Evolutionary conservation across 106 monocot genomes (phyloP), one percentile per base, ranked within the genome.

Genomic region (Triglochin maritima): DNA sequence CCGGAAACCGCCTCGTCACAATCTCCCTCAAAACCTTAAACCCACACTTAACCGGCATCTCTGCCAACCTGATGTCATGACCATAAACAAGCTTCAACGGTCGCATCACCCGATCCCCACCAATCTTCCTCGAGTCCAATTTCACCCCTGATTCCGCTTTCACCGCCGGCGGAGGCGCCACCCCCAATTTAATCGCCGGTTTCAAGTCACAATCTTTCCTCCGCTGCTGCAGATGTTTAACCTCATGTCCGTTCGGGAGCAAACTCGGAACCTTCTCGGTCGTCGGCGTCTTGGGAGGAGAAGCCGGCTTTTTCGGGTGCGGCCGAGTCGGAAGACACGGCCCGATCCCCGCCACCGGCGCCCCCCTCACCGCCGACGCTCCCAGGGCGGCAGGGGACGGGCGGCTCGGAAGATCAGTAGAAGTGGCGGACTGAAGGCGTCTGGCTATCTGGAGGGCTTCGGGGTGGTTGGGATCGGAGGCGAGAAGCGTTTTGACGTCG

Each of bases 21-120:
- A 86, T 62, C 65, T 98, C 96, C 66, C 96, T 81, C 69, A 98
- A 59, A 2, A 11, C 64, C 69, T 72, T 78, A 62, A 98, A 88
- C 42, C 75, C 75, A 67, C 96, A 91, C 6, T 81, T 73, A 2
- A 45, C 77, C 7, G 88, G 91, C 86, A 98, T 88, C 75, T 86
- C 79, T 6, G 84, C 80, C 14, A 98, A 88, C 77, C 96, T 75
- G 12, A 96, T 98, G 65, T 98, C 96, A 67, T 98, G 88, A 59
- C 82, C 91, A 42, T 98, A 98, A 9, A 98, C 84, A 63, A 98
- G 84, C 79, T 98, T 98, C 70, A 98, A 63, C 4, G 90, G 85
- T 77, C 95, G 70, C 79, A 72, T 67, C 46, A 65, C 56, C 5
- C 13, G 62, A n/a, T 59, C 65, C 44, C 44, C 44, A 44, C 13